Conservation (phyloP, 2,329 filamentous ascomycete genomes). For the Colletotrichum filicis region DNA sequence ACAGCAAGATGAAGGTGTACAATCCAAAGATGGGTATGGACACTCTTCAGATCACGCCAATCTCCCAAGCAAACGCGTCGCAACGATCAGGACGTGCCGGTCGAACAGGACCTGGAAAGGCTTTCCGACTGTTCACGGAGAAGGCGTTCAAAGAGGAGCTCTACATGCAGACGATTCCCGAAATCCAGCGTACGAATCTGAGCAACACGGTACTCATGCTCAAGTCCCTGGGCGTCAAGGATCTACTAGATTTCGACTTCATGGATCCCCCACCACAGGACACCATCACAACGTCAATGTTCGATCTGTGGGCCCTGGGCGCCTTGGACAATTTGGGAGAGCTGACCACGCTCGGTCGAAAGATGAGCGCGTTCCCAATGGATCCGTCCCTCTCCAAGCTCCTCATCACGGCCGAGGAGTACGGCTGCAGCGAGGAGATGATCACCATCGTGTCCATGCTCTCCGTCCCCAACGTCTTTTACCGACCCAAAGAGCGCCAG, state of each 20-base stretch:
- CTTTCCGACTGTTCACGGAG: conserved; percentile 94
- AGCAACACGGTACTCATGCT: conserved; percentile 94
- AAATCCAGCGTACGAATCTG: conserved; percentile 96
- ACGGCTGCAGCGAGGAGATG: conserved; percentile 97
- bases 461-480: conserved; percentile 95
- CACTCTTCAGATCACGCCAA: conserved; percentile 95
- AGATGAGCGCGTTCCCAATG: conserved; percentile 99
- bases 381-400: conserved; percentile 95
- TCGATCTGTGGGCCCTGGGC: conserved; percentile 96
- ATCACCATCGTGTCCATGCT: conserved; percentile 98
- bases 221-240: conserved; percentile 93
- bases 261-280: conserved; percentile 99
- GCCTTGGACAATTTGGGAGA: conserved; percentile 95
- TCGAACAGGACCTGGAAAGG: conserved; percentile 93
- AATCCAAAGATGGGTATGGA: conserved; percentile 99
- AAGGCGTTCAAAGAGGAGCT: conserved; percentile 95
- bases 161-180: conserved; percentile 96
- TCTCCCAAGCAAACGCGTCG: conserved; percentile 94
- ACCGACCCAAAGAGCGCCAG: conserved; percentile 94
- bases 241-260: conserved; percentile 96
- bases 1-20: conserved; percentile 98
- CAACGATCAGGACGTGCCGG: conserved; percentile 95
- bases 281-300: conserved; percentile 95
- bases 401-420: conserved; percentile 89
- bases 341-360: conserved; percentile 84